These are phyloP conservation scores for Colletotrichum filicis DNA, from an alignment of 2,329 filamentous ascomycete genomes.

Conservation along the genomic window DNA sequence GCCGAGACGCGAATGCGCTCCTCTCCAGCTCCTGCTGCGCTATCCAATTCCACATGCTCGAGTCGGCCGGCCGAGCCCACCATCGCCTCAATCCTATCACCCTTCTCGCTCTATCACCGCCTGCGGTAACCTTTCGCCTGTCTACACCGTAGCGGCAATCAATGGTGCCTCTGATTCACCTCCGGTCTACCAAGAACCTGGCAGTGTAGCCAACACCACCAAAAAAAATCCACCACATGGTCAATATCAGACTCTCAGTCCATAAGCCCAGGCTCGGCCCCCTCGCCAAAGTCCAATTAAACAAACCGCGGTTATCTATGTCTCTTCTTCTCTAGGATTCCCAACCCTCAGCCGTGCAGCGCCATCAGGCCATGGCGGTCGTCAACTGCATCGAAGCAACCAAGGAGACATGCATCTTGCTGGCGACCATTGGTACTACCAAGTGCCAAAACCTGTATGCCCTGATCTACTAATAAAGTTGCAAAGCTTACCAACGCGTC, in stretches of 20 bases:
- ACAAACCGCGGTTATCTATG: slow-evolving; percentile 11
- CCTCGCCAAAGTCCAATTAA: not conserved
- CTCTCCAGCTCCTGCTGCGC: not conserved
- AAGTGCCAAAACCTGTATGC: not conserved
- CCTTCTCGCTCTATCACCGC: not conserved
- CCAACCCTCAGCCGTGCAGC: not conserved
- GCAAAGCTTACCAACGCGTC: slow-evolving; percentile 18
- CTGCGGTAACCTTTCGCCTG: not conserved
- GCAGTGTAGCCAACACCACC: not conserved
- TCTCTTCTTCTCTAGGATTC: not conserved
- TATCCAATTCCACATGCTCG: slow-evolving; percentile 19
- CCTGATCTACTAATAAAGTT: not conserved
- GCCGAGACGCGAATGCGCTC: slow-evolving; percentile 16
- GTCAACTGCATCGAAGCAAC: slow-evolving; percentile 10
- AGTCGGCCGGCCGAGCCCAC: slow-evolving; percentile 21
- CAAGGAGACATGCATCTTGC: not conserved
- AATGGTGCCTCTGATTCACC: not conserved
- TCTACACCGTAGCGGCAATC: not conserved
- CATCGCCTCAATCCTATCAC: not conserved
- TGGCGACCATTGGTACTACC: not conserved
- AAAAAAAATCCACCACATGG: not conserved
- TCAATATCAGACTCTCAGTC: not conserved
- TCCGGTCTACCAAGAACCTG: not conserved
- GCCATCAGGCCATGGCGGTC: slow-evolving; percentile 10
- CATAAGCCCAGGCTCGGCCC: slow-evolving; percentile 14